A percentile compares a stretch with the other conserved stretches of the same genome.
Evolutionary conservation across 108 stramenopile genomes (phyloP).

Genomic region (Cyclotella atomus): DNA sequence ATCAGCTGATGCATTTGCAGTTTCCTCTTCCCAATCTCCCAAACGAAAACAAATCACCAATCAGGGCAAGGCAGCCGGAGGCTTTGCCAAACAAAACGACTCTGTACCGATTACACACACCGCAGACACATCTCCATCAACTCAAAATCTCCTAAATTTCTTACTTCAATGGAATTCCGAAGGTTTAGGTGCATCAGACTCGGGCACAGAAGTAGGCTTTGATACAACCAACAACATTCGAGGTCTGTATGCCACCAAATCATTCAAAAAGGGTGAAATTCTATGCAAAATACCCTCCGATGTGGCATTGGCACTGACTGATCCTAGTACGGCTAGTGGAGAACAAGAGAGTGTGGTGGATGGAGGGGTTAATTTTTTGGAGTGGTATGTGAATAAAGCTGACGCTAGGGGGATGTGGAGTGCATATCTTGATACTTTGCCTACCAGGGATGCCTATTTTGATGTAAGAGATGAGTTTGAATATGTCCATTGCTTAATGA

Average conservation of each 20-base stretch:
- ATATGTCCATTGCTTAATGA: conserved; percentile 21
- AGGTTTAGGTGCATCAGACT: conserved; percentile 37
- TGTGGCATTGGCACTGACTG: conserved; percentile 65
- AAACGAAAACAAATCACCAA: conserved; percentile 27
- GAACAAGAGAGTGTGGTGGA: conserved; percentile 53
- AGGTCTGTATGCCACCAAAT: conserved; percentile 61
- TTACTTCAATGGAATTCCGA: conserved; percentile 55
- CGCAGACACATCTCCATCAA: conserved; percentile 46
- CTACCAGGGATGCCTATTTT: conserved; percentile 36
- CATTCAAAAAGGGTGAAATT: conserved; percentile 60
- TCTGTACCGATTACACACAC: conserved; percentile 39
- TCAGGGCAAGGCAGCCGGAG: conserved; percentile 27
- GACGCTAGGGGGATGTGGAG: conserved; percentile 21
- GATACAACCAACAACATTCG: conserved; percentile 42
- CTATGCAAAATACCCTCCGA: conserved; percentile 71
- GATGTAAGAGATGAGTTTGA: conserved; percentile 49
- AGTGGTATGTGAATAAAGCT: conserved; percentile 18
- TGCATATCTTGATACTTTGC: conserved; percentile 3
- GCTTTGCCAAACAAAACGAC: conserved; percentile 24
- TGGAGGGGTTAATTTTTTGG: conserved; percentile 37
- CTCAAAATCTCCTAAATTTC: conserved; percentile 53
- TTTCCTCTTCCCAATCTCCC: conserved; percentile 29
- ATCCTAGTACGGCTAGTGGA: conserved; percentile 47
- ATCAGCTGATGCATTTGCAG: too few relatives aligned
- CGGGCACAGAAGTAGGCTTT: conserved; percentile 57